These are phyloP conservation scores for Rubia balearica DNA, from an alignment of 305 asterid species.

Conservation along the genomic window DNA sequence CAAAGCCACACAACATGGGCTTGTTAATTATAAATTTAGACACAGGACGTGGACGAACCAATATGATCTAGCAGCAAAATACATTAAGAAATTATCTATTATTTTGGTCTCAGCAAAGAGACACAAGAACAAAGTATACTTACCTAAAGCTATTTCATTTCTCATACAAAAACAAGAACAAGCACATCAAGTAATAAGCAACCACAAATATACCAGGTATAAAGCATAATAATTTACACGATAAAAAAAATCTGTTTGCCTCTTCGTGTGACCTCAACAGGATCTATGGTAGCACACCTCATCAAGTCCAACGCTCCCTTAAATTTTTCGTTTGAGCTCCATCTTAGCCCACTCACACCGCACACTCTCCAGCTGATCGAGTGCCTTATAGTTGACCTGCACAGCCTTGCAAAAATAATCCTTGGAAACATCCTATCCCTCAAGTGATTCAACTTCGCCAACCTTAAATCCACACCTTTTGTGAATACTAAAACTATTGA, in stretches of 20 bases:
- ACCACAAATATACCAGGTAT: no score
- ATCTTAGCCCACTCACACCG: slow-evolving; percentile 99
- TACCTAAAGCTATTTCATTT: no score
- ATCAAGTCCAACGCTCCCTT: slow-evolving; percentile 80
- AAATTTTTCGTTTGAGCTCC: slow-evolving; percentile 86
- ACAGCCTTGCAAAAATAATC: slow-evolving; percentile 89
- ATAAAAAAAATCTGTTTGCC: slow-evolving; percentile 10
- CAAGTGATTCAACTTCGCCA: slow-evolving; percentile 77
- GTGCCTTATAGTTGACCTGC: slow-evolving; percentile 81
- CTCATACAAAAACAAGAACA: no score
- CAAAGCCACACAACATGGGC: no score
- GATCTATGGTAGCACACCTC: slow-evolving; percentile 97
- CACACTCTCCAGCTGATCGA: slow-evolving; percentile 87
- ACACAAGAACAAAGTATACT: no score
- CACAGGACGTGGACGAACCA: no score
- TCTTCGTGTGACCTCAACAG: slow-evolving; percentile 91
- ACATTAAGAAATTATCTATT: no score
- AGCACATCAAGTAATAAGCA: no score
- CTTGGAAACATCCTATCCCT: slow-evolving; percentile 83
- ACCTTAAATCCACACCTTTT: slow-evolving; percentile 80
- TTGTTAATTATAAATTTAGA: no score
- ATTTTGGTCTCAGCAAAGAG: no score
- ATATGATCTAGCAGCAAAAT: no score
- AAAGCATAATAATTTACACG: no score
- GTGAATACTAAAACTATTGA: not conserved